Evolutionary conservation across 2,329 filamentous ascomycete genomes (phyloP).

Genomic region (Westerdykella sp.): DNA sequence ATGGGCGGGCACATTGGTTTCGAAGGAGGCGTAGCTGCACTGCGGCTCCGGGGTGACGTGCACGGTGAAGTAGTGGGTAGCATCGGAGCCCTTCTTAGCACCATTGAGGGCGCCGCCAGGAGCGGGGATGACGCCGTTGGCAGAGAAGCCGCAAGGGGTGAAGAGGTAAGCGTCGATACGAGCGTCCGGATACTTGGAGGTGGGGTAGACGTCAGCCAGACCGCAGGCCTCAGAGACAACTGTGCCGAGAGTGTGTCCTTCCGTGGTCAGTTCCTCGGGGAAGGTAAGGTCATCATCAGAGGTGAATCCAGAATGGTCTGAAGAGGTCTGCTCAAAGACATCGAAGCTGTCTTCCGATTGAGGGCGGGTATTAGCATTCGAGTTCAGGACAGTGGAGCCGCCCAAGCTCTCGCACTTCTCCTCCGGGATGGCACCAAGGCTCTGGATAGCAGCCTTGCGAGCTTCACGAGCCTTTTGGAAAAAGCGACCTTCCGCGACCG

Average conservation of each 20-base stretch:
- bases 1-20: slow-evolving; percentile 90
- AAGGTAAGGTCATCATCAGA: slow-evolving; percentile 53
- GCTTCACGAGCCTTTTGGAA: slow-evolving; percentile 61
- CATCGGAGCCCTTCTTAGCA: slow-evolving; percentile 36
- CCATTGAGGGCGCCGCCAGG: slow-evolving; percentile 47
- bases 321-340: slow-evolving; percentile 71
- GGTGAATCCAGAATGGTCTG: slow-evolving; percentile 53
- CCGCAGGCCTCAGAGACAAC: slow-evolving; percentile 88
- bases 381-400: slow-evolving; percentile 31
- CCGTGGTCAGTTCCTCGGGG: slow-evolving; percentile 74
- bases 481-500: slow-evolving; percentile 77
- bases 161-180: slow-evolving; percentile 95
- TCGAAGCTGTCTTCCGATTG: slow-evolving; percentile 59
- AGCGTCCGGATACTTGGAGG: slow-evolving; percentile 80
- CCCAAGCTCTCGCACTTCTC: slow-evolving; percentile 37
- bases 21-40: slow-evolving; percentile 96
- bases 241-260: slow-evolving; percentile 88
- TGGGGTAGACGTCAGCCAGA: slow-evolving; percentile 81
- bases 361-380: slow-evolving; percentile 38
- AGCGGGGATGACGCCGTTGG: slow-evolving; percentile 89
- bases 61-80: slow-evolving; percentile 87
- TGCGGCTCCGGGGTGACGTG: slow-evolving; percentile 96
- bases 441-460: slow-evolving; percentile 54
- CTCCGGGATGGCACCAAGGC: slow-evolving; percentile 55
- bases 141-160: slow-evolving; percentile 92